Evolutionary conservation across 495 filamentous ascomycete genomes (phyloP).

Genomic region (Penicillium verhagenii): DNA sequence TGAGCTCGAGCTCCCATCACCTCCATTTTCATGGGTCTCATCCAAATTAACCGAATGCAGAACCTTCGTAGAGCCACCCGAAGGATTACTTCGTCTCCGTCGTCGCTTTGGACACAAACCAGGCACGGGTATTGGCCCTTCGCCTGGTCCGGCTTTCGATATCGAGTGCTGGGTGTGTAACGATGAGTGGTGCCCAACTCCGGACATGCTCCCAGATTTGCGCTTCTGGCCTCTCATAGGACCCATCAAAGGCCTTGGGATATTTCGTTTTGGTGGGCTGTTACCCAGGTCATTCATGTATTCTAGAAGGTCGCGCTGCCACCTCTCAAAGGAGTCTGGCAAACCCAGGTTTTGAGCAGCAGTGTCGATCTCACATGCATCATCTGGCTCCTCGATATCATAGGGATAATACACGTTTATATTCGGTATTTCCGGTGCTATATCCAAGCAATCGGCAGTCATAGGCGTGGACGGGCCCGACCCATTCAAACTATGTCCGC

Average conservation of each 20-base stretch:
- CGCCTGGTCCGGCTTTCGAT: conserved; percentile 1
- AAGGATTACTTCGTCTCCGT: conserved; percentile 21
- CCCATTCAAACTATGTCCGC: conserved; percentile 14
- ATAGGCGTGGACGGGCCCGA: conserved; percentile 18
- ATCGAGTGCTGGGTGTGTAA: background rate
- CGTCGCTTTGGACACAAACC: conserved; percentile 28
- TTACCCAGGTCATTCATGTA: conserved; percentile 33
- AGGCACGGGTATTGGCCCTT: conserved; percentile 10
- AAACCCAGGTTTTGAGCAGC: conserved; percentile 8
- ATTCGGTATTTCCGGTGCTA: background rate
- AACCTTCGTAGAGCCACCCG: conserved; percentile 8
- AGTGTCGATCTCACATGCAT: conserved; percentile 26
- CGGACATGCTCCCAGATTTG: conserved; percentile 23
- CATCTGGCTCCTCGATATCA: conserved; percentile 45
- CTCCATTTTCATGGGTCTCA: conserved; percentile 16
- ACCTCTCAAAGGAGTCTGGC: conserved; percentile 23
- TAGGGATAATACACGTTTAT: conserved; percentile 35
- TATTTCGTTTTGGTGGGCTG: conserved; percentile 8
- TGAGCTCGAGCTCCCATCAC: conserved; percentile 23
- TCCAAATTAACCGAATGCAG: conserved; percentile 8
- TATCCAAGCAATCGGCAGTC: background rate
- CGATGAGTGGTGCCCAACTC: background rate
- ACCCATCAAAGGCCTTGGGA: background rate
- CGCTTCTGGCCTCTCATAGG: conserved; percentile 39
- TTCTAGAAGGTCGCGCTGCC: conserved; percentile 37